Evolutionary conservation across 2,329 filamentous ascomycete species (phyloP).

Genomic region (Aspergillus clavatus): DNA sequence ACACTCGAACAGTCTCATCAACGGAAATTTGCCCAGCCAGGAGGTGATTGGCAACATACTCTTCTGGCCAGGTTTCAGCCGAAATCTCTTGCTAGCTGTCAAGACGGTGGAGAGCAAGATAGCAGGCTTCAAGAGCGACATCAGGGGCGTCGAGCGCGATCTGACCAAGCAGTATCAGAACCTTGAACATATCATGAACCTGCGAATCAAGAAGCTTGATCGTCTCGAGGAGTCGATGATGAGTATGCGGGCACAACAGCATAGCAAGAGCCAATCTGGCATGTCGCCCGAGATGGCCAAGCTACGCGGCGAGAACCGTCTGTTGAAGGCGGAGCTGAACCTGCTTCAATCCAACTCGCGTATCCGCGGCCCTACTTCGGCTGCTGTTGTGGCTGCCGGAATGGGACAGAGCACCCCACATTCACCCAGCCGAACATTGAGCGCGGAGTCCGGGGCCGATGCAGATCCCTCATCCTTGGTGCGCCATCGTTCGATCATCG

Average conservation of each 20-base stretch:
- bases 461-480: constrained; percentile 47
- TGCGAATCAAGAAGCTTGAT: constrained; percentile 79
- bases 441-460: constrained; percentile 22
- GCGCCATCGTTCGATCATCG: constrained; percentile 52
- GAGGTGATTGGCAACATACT: constrained; percentile 83
- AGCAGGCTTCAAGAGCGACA: constrained; percentile 69
- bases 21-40: constrained; percentile 76
- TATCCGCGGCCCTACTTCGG: constrained; percentile 46
- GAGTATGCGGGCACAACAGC: constrained; percentile 46
- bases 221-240: constrained; percentile 75
- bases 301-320: constrained; percentile 56
- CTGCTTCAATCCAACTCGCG: constrained; percentile 64
- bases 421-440: constrained; percentile 18
- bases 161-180: constrained; percentile 87
- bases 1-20: constrained; percentile 81
- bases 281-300: constrained; percentile 53
- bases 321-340: constrained; percentile 58
- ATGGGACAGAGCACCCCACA: constrained; percentile 33
- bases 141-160: constrained; percentile 81
- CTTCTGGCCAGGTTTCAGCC: constrained; percentile 70
- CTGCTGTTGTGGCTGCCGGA: constrained; percentile 34
- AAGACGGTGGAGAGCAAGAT: constrained; percentile 82
- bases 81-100: constrained; percentile 80
- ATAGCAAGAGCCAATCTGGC: constrained; percentile 27
- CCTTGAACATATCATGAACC: constrained; percentile 74